These are phyloP conservation scores for Eragrostis tef DNA, from an alignment of 202 grass and related monocot genomes.

Conservation along the genomic window DNA sequence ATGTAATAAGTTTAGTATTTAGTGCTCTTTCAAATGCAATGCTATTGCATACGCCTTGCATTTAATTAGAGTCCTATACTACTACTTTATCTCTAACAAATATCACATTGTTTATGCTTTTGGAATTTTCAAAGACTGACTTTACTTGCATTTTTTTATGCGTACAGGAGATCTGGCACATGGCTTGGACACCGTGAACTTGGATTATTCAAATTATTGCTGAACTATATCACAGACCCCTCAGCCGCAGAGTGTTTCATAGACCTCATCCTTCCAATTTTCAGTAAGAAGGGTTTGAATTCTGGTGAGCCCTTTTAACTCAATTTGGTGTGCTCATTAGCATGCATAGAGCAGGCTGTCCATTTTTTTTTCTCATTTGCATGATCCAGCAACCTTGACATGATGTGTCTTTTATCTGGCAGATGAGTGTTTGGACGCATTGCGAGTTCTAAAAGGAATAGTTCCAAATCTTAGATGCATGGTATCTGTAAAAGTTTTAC, in stretches of 20 bases:
- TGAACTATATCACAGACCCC: conserved; percentile 71
- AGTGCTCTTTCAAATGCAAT: too few species aligned
- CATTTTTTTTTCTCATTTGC: conserved; percentile 12
- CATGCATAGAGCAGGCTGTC: conserved; percentile 7
- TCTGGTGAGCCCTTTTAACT: conserved; percentile 52
- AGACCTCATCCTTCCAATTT: conserved; percentile 85
- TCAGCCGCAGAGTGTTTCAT: conserved; percentile 58
- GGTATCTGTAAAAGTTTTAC: conserved; percentile 65
- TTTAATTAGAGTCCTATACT: too few species aligned
- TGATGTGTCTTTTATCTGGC: conserved; percentile 29
- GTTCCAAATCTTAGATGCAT: conserved; percentile 63
- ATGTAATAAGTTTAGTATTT: too few species aligned
- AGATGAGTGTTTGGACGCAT: conserved; percentile 85
- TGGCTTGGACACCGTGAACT: conserved; percentile 76
- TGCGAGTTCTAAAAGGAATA: conserved; percentile 69
- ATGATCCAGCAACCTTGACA: conserved; percentile 33
- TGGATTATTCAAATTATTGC: conserved; percentile 81
- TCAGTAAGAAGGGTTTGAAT: conserved; percentile 72
- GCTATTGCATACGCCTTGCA: too few species aligned
- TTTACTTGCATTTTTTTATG: conserved; percentile 9
- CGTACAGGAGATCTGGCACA: conserved; percentile 70
- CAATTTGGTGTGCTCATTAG: conserved; percentile 39
- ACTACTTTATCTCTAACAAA: too few species aligned
- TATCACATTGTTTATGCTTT: conserved; percentile 24
- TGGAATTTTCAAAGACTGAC: conserved; percentile 13